Evolutionary conservation across 2,329 filamentous ascomycete genomes (phyloP).

Genomic region (Cytospora chrysosperma): DNA sequence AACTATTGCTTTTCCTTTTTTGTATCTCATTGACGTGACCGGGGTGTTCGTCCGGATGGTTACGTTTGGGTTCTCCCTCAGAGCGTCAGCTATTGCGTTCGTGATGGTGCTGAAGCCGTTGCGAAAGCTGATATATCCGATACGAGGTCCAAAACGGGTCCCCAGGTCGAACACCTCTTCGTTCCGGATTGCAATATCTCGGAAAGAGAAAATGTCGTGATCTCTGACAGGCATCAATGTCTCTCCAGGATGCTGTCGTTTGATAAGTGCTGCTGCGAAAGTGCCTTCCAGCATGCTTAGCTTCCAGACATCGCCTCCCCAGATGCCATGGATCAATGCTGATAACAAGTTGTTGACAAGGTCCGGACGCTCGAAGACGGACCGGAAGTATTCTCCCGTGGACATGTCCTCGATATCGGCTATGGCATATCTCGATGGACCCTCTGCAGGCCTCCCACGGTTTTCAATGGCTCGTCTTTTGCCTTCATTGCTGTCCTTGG

Average conservation of each 20-base stretch:
- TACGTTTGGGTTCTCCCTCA: conserved; percentile 58
- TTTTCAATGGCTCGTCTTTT: neutral
- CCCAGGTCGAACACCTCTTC: conserved; percentile 31
- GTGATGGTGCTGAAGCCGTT: conserved; percentile 64
- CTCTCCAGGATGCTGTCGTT: conserved; percentile 32
- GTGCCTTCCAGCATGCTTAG: conserved; percentile 70
- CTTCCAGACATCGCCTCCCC: conserved; percentile 82
- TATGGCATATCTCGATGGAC: conserved; percentile 26
- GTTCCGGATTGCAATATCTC: conserved; percentile 24
- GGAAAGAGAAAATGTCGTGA: conserved; percentile 13
- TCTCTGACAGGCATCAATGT: conserved; percentile 20
- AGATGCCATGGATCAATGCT: conserved; percentile 81
- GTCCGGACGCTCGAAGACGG: conserved; percentile 50
- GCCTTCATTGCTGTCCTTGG: neutral
- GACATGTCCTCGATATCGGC: conserved; percentile 61
- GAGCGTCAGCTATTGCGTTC: conserved; percentile 48
- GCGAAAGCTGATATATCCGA: conserved; percentile 47
- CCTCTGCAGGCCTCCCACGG: neutral
- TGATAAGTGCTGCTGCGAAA: conserved; percentile 48
- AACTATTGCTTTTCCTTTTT: conserved; percentile 44
- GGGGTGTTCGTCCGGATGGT: conserved; percentile 50
- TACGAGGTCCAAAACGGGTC: neutral
- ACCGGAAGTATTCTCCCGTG: conserved; percentile 63
- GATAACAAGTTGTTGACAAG: conserved; percentile 73
- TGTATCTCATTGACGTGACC: conserved; percentile 48